Base-by-base conservation (phyloP, 306 rosid species). In the Cicer bijugum region DNA sequence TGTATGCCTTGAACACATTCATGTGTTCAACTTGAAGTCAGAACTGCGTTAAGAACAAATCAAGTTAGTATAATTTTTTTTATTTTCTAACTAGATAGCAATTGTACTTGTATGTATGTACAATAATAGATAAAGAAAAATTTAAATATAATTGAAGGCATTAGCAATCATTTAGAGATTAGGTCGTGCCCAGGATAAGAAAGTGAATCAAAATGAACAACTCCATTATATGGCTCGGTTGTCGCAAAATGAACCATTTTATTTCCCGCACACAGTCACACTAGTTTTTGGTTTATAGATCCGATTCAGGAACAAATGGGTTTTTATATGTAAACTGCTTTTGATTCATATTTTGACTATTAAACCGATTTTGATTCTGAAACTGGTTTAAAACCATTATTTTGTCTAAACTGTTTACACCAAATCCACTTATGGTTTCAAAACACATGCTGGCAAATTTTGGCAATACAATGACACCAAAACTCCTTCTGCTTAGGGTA, bases 1-100 rank as follows among this genome's bases (percentile, higher is more conserved):
- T 93, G 80, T 84, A 93, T 58, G 98, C 98, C 82, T 91, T 84
- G 86, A 86, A 93, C 19, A 96, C 97, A 81, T 86, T 93, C 98
- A 93, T 91, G 75, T 61, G 85, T 83, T 72, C 86, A 78, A 74
- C 78, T 67, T 83, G 59, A 73, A 78, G 51, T 72, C 91, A 81
- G 65, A 83, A 86, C 47, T 80, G 48, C 77, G 75, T 57, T 2
- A 66, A 64, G 56, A 73, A 74, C 6, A 47, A 33, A 75, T 50
- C 19, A 57, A 47, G 75, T 57, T 10, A 70, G 58, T 15, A 15
- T 23, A 43, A 20, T 0, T 6, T 48, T 48, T n/a, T 40, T 52
- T 23, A 15, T 40, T 44, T 4, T 14, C 43, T 43, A 78, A 39
- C 77, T n/a, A 74, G 64, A 62, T 53, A 62, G 42, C 35, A 9